Conservation (phyloP, 106 monocot genomes). For the Amphibolis antarctica region DNA sequence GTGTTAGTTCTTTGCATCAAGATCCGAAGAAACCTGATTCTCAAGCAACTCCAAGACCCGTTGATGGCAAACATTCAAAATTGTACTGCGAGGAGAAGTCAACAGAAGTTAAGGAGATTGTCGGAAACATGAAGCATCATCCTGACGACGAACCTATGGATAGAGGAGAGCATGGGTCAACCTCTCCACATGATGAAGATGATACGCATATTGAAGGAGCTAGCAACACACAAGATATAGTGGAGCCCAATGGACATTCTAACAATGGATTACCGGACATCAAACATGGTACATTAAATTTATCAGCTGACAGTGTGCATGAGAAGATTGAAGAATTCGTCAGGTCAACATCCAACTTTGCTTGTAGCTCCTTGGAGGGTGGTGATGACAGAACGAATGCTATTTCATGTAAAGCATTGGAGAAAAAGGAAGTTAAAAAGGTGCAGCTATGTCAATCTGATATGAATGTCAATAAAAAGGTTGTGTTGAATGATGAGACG, state of each 20-base stretch:
- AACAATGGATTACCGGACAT: neutral
- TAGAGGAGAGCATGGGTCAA: neutral
- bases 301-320: neutral
- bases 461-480: neutral
- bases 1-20: neutral
- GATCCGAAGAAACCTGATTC: neutral
- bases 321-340: neutral
- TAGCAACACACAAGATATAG: neutral
- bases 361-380: conserved; percentile 1
- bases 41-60: neutral
- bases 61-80: neutral
- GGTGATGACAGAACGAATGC: neutral
- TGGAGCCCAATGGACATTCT: neutral
- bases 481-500: neutral
- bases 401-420: neutral
- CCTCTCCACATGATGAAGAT: neutral
- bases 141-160: neutral
- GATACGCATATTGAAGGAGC: conserved; percentile 3
- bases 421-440: neutral
- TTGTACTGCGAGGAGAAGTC: conserved; percentile 1
- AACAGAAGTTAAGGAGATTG: conserved; percentile 4
- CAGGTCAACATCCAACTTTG: neutral
- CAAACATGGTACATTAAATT: neutral
- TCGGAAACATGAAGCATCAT: neutral
- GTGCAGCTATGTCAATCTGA: conserved; percentile 1